Percentiles rank a stretch among this genome's conserved stretches.
These are phyloP conservation scores for Neofusicoccum sp. DNA, from an alignment of 2,329 filamentous ascomycete genomes.

Conservation along the genomic window DNA sequence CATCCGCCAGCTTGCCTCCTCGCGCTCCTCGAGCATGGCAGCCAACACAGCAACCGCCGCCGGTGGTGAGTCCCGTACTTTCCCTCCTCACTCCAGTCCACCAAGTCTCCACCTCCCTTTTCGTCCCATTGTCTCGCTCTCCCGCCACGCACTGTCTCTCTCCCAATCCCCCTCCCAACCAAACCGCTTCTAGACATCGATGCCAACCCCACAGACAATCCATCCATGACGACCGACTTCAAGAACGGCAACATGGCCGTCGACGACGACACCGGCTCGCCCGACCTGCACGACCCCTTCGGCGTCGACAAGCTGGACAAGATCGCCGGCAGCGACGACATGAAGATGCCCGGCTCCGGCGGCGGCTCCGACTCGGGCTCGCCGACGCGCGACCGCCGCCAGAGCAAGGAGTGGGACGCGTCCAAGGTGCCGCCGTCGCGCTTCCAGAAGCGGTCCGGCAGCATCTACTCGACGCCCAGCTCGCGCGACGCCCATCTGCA, in stretches of 20 bases:
- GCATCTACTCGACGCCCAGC: constrained; percentile 64
- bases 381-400: constrained; percentile 31
- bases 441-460: constrained; percentile 69
- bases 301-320: constrained; percentile 25
- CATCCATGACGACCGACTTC: constrained; percentile 14
- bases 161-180: not conserved
- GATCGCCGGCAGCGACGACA: constrained; percentile 25
- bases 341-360: constrained; percentile 19
- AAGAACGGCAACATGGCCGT: not conserved
- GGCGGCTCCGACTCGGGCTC: not conserved
- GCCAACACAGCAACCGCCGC: constrained; percentile 8
- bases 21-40: constrained; percentile 9
- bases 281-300: constrained; percentile 27
- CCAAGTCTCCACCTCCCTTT: not conserved
- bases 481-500: constrained; percentile 66
- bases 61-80: not conserved
- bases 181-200: constrained; percentile 22
- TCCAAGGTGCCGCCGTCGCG: constrained; percentile 65
- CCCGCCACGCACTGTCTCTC: not conserved
- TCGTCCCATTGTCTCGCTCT: not conserved
- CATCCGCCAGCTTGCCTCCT: constrained; percentile 10
- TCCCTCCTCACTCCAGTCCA: not conserved
- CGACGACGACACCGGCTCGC: constrained; percentile 25
- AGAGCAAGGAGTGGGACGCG: constrained; percentile 53
- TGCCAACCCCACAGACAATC: constrained; percentile 22